Evolutionary conservation across 1,284 basidiomycete species (phyloP), one percentile per base, ranked within the genome.

Genomic region (Chalciporus sp.): DNA sequence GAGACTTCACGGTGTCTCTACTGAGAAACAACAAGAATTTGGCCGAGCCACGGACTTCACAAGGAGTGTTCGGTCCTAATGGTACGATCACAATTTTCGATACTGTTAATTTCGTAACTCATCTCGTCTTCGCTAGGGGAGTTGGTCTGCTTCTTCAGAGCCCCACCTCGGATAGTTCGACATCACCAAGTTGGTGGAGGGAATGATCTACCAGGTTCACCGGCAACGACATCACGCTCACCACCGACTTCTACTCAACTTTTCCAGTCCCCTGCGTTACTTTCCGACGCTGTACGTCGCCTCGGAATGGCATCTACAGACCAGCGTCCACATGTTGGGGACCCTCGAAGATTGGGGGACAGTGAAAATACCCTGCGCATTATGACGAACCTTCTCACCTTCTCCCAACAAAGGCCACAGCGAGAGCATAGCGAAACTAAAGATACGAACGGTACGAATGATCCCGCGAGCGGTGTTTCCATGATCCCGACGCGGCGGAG

Each of bases 1-100:
- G 77, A 58, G 81, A 83, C 48, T 62, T 76, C n/a, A 79, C 79
- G 0, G 74, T 80, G 28, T 76, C 80, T 1, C 63, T 83, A 7
- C 65, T 88, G 63, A 75, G 85, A 49, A 82, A 78, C 51, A 79
- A 84, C 61, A 90, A 92, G 70, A 92, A 91, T 62, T 69, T 93
- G 6, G 85, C 88, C 0, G 89, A 92, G 62, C 90, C 91, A 0
- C 76, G 89, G 55, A 88, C 89, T 1, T 90, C 88, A 1, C 90
- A 92, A 64, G 92, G 89, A 2, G 79, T 86, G 1, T 96, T 95
- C 73, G 90, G 93, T 0, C 90, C 91, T 0, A 92, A 92, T 60
- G 94, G 93, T 92, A 54, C 49, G 73, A 59, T 44, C 5, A 14
- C 40, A 11, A 27, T 28, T 43, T 37, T 27, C 4, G 5, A 4